Conservation (phyloP, 208 protist genomes). For the Leishmania mexicana region DNA sequence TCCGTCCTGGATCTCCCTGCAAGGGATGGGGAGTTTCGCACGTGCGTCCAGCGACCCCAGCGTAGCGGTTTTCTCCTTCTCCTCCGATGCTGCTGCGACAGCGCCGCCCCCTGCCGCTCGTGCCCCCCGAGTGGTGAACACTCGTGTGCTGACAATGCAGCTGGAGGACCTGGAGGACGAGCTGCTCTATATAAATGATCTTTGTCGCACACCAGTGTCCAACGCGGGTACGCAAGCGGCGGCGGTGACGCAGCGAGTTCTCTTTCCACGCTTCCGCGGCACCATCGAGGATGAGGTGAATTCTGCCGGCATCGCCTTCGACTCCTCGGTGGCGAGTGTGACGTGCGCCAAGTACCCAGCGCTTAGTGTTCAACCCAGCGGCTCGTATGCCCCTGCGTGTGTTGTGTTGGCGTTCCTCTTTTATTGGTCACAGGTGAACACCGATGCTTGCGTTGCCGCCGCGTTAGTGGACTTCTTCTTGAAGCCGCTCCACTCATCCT, state of each 20-base stretch:
- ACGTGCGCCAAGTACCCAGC: neutral
- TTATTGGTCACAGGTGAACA: constrained; percentile 34
- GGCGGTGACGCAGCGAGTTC: constrained; percentile 20
- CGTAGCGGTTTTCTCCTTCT: neutral
- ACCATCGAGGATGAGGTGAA: constrained; percentile 10
- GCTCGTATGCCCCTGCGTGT: constrained; percentile 12
- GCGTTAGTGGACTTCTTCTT: constrained; percentile 25
- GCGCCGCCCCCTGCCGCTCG: neutral
- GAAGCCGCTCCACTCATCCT: constrained; percentile 2
- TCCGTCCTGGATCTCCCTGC: constrained; percentile 20
- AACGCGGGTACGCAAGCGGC: constrained; percentile 23
- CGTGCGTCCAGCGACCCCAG: neutral
- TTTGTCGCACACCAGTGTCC: constrained; percentile 46
- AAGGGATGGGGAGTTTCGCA: neutral
- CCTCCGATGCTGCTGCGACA: neutral
- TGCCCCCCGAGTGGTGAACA: neutral
- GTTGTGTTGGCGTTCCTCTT: constrained; percentile 28
- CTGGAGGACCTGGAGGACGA: constrained; percentile 87
- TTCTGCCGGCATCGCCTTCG: neutral
- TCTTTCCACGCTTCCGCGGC: constrained; percentile 29
- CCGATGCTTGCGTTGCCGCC: constrained; percentile 15
- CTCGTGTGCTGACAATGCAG: neutral
- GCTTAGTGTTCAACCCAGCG: neutral
- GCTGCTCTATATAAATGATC: constrained; percentile 84
- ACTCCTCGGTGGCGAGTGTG: neutral